phyloP scores from a whole-genome alignment of 352 stramenopile genomes.

The Phytophthora pini region DNA sequence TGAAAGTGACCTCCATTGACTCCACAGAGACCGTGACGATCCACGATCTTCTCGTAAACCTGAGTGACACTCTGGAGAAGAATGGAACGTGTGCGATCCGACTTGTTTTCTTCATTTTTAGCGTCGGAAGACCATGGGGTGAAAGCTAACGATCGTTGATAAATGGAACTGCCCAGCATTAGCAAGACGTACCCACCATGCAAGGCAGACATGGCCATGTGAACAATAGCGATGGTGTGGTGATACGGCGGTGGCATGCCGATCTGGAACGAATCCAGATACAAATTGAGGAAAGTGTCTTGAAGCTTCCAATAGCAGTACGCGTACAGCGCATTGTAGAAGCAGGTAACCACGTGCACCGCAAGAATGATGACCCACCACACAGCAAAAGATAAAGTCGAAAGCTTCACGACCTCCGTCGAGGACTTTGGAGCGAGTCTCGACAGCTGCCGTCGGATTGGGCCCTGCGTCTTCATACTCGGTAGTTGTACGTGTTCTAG shows the following conservation, averaged over 20 bases:
- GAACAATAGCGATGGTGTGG: slow-evolving; percentile 9
- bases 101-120: slow-evolving; percentile 2
- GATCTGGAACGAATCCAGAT: slow-evolving; percentile 17
- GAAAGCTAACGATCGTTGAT: slow-evolving; percentile 17
- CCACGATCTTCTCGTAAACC: slow-evolving; percentile 9
- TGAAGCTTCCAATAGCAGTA: slow-evolving; percentile 20
- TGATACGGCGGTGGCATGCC: slow-evolving; percentile 23
- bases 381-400: slow-evolving; percentile 5
- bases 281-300: slow-evolving; percentile 7
- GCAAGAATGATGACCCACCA: slow-evolving; percentile 7
- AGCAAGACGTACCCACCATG: slow-evolving; percentile 25
- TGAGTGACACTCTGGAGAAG: slow-evolving; percentile 16
- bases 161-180: slow-evolving; percentile 3
- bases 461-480: no score
- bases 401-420: slow-evolving; percentile 1
- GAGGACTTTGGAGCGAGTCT: not conserved
- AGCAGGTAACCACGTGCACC: slow-evolving; percentile 5
- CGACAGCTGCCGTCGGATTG: not conserved
- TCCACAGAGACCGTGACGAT: slow-evolving; percentile 18
- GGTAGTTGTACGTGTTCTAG: no score
- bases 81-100: slow-evolving; percentile 10
- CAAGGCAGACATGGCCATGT: slow-evolving; percentile 24
- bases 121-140: not conserved
- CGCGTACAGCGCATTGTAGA: slow-evolving; percentile 13
- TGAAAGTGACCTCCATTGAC: slow-evolving; percentile 24